Base-by-base conservation (phyloP, 2,329 filamentous ascomycete species). In the Diaporthe capsici region DNA sequence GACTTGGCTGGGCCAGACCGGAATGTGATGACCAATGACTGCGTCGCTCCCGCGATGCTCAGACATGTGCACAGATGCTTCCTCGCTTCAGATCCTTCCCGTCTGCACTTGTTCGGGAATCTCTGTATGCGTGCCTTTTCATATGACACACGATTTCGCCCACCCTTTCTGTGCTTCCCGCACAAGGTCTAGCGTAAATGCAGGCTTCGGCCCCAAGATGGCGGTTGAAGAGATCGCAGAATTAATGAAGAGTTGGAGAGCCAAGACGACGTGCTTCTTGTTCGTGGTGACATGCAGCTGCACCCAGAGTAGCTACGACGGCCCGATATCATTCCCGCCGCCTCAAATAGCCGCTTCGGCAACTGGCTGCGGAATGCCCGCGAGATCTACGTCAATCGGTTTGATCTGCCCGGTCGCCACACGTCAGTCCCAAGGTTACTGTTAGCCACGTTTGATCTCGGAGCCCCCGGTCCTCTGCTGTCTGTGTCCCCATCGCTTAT, bases 61-160 rank as follows among this genome's bases (percentile, higher is more conserved):
- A 70, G 65, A 70, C 65, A 70, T 37, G 34, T 39, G 49, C 65
- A 70, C 65, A 70, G 65, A 70, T 70, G 65, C 31, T 39, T 28
- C n/a, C 47, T 53, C 47, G 65, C 47, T 53, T 68, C 65, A 68
- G 31, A 68, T 68, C 34, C 37, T 61, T 68, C 65, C 65, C 47
- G 22, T 20, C 3, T 25, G 65, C 47, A 28, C 47, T 53, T 25
- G 37, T 25, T 68, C 65, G 34, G 47, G 47, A 39, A 7, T 53
- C 47, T 53, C 31, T 28, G 65, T 63, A 68, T 53, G 47, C 47
- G 5, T 20, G 22, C 44, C 28, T 25, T 44, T 68, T 53, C 63
- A 68, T 53, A 25, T 68, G 65, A 68, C 28, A 68, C 65, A 42
- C 13, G 47, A 20, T 53, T 31, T 68, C 39, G 65, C 28, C 47